Evolutionary conservation across 2,329 filamentous ascomycete genomes (phyloP), one percentile per base, ranked within the genome.

Genomic region (Pochonia chlamydosporia): DNA sequence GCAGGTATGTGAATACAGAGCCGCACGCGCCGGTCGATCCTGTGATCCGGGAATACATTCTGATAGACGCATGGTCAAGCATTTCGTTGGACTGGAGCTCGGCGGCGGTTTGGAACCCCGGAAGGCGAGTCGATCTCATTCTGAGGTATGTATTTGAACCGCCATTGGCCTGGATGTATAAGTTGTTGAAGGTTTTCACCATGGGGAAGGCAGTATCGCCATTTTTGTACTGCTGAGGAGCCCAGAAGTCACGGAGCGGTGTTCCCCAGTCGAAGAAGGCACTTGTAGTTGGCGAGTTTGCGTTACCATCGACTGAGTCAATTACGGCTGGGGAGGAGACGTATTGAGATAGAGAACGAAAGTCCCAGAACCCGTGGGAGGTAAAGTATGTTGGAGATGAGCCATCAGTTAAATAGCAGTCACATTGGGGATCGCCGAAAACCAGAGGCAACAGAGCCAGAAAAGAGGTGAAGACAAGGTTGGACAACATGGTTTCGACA

Each of bases 391-490:
- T 43, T 16, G 49, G 43, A 11, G 41, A 46, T 3, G 26, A 25
- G 14, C 49, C 49, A 21, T 51, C 49, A 16, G 39, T 49, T 14
- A 51, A 28, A 13, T 46, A 51, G 42, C 49, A 51, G n/a, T 51
- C 46, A 26, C 49, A 51, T 33, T 51, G 42, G 10, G 43, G 35
- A 42, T 51, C 28, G 8, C 9, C 28, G 28, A 31, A 9, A 31
- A 14, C 28, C 28, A 31, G 9, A 31, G 28, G 14, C 28, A 31
- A 14, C 28, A 31, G 8, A 9, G 8, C 14, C 8, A 31, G 28
- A 31, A 9, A 31, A 31, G 28, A 31, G n/a, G n/a, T n/a, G n/a
- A n/a, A n/a, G n/a, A n/a, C n/a, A n/a, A n/a, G n/a, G n/a, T n/a
- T n/a, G n/a, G n/a, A n/a, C n/a, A n/a, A n/a, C n/a, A n/a, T n/a